Evolutionary conservation across 257 asterid genomes (phyloP).

Genomic region (Primulina tabacum): DNA sequence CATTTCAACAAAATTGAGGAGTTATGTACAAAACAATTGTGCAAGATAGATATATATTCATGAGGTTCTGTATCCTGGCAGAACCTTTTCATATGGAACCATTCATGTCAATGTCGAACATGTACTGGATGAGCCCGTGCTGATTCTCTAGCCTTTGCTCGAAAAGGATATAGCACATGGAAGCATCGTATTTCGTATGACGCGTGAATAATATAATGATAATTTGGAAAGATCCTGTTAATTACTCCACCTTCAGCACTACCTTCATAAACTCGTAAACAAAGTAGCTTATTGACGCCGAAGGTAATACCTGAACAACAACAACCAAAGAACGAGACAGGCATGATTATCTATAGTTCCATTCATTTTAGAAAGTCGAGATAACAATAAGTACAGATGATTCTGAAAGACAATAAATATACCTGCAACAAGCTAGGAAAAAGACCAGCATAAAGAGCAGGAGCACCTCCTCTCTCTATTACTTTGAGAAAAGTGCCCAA

Average conservation of each 20-base stretch:
- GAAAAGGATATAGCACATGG: not conserved
- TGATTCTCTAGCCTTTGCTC: constrained; percentile 1
- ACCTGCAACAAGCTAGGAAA: constrained; percentile 94
- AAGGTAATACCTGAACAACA: constrained; percentile 75
- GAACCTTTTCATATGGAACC: not conserved
- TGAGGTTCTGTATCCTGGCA: not conserved
- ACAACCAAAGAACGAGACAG: not conserved
- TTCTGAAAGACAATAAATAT: constrained; percentile 4
- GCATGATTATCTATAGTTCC: not conserved
- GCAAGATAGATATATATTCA: not conserved
- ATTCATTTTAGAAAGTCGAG: not conserved
- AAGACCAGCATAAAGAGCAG: constrained; percentile 92
- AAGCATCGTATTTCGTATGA: not conserved
- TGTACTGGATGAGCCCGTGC: not conserved
- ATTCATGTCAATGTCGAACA: constrained; percentile 5
- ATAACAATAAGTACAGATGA: no score
- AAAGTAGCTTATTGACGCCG: constrained; percentile 92
- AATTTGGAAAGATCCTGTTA: constrained; percentile 12
- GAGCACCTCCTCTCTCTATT: constrained; percentile 83
- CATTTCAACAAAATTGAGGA: constrained; percentile 1
- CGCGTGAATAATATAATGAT: constrained; percentile 3
- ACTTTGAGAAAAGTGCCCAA: constrained; percentile 61
- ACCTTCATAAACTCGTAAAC: constrained; percentile 95
- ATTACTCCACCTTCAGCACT: constrained; percentile 74
- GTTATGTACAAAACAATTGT: not conserved